A percentile compares a stretch with the other conserved stretches of the same genome.
Evolutionary conservation across 2,329 filamentous ascomycete species (phyloP).

Genomic region (Penicillium sp.): DNA sequence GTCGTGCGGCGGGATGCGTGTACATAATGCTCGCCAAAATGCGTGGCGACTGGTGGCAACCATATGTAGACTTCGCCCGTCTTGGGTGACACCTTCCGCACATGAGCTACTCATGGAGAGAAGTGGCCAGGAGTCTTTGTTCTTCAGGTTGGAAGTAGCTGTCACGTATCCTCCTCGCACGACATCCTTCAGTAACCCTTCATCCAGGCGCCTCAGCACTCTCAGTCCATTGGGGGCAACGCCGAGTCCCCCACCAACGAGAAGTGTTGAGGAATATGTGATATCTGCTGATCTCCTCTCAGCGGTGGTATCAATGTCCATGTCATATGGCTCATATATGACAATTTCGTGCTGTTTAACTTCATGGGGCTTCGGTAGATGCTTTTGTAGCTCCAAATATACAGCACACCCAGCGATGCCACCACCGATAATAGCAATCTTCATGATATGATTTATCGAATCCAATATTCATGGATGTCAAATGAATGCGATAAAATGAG

Average conservation of each 20-base stretch:
- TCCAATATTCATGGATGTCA: too few relatives aligned
- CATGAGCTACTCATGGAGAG: slow-evolving; percentile 22
- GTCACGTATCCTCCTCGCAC: slow-evolving; percentile 37
- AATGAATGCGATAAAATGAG: background rate
- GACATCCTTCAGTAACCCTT: slow-evolving; percentile 35
- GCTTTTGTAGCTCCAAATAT: slow-evolving; percentile 44
- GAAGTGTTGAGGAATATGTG: slow-evolving; percentile 35
- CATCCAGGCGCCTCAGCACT: slow-evolving; percentile 40
- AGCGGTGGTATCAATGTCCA: slow-evolving; percentile 24
- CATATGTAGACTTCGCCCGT: slow-evolving; percentile 27
- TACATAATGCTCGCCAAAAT: slow-evolving; percentile 40
- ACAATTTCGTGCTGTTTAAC: slow-evolving; percentile 30
- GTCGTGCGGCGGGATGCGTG: slow-evolving; percentile 35
- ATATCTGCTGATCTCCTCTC: slow-evolving; percentile 17
- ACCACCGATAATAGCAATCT: slow-evolving; percentile 47
- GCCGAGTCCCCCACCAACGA: slow-evolving; percentile 42
- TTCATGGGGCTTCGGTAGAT: slow-evolving; percentile 30
- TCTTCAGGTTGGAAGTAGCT: slow-evolving; percentile 35
- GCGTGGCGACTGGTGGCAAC: slow-evolving; percentile 42
- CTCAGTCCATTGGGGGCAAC: slow-evolving; percentile 43
- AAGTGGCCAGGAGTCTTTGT: slow-evolving; percentile 36
- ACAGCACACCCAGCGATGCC: slow-evolving; percentile 44
- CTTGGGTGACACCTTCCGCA: slow-evolving; percentile 1
- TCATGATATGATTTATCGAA: slow-evolving; percentile 30
- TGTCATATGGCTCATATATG: slow-evolving; percentile 46